phyloP scores from a whole-genome alignment of 2,329 filamentous ascomycete genomes.

The Fusarium concolor region DNA sequence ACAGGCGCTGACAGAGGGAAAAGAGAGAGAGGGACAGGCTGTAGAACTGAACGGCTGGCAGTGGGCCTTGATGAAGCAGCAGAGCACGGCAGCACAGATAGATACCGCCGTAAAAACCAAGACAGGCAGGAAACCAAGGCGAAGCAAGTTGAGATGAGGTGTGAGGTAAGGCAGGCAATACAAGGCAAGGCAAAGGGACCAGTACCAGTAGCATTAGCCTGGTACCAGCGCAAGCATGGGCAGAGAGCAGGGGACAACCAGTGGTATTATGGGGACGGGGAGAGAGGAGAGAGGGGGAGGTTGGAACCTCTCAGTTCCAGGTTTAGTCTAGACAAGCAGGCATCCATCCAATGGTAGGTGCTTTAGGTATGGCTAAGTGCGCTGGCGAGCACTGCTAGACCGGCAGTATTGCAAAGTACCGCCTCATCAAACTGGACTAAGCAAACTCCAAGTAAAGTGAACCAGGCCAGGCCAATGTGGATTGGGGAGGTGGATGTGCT shows the following conservation, averaged over 20 bases:
- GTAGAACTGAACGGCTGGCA: constrained; percentile 8
- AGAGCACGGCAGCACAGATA: constrained; percentile 15
- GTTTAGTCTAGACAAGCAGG: constrained; percentile 6
- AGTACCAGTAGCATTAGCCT: constrained; percentile 5
- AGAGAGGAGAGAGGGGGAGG: constrained; percentile 5
- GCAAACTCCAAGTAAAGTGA: constrained; percentile 22
- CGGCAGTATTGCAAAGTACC: constrained; percentile 2
- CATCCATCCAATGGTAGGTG: constrained; percentile 9
- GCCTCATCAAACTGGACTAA: constrained; percentile 4
- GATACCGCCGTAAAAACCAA: constrained; percentile 18
- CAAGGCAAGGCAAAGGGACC: not conserved
- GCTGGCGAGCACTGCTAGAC: constrained; percentile 1
- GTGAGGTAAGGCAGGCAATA: not conserved
- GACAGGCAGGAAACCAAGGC: constrained; percentile 36
- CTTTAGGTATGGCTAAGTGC: constrained; percentile 21
- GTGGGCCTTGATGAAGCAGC: constrained; percentile 25
- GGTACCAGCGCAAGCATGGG: constrained; percentile 11
- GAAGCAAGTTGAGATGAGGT: constrained; percentile 8
- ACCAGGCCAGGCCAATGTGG: constrained; percentile 14
- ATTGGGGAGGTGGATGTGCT: constrained; percentile 22
- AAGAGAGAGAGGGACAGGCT: constrained; percentile 19
- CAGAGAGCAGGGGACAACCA: not conserved
- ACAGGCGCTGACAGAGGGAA: not conserved
- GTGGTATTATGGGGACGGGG: constrained; percentile 9
- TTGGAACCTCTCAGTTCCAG: constrained; percentile 8